phyloP scores from a whole-genome alignment of 1,284 basidiomycete genomes.

The Papiliotrema flavescens region DNA sequence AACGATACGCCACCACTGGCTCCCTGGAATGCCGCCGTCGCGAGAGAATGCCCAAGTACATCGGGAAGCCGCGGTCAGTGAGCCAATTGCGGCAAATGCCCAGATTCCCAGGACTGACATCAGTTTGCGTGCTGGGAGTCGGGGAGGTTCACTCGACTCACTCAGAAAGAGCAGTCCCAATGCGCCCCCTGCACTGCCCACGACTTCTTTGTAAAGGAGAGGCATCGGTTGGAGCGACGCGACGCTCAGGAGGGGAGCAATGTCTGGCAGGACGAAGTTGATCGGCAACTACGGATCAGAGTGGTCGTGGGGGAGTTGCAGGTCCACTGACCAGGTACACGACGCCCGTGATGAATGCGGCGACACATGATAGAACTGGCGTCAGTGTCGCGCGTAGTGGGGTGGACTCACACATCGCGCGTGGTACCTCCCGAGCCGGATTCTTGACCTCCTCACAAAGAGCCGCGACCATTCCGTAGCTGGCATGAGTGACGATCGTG shows the following conservation, averaged over 20 bases:
- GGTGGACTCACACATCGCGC: slow-evolving; percentile 41
- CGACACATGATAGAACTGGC: slow-evolving; percentile 47
- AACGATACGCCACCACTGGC: slow-evolving; percentile 45
- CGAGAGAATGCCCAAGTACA: slow-evolving; percentile 52
- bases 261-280: slow-evolving; percentile 50
- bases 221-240: slow-evolving; percentile 52
- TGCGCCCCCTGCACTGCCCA: slow-evolving; percentile 48
- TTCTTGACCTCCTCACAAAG: slow-evolving; percentile 50
- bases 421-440: slow-evolving; percentile 44
- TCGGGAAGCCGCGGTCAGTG: slow-evolving; percentile 50
- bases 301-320: not conserved
- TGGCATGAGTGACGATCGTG: slow-evolving; percentile 14
- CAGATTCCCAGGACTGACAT: slow-evolving; percentile 49
- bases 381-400: slow-evolving; percentile 24
- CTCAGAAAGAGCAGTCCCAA: slow-evolving; percentile 51
- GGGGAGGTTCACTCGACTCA: slow-evolving; percentile 13
- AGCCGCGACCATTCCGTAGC: slow-evolving; percentile 49
- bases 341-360: slow-evolving; percentile 51
- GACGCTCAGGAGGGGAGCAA: slow-evolving; percentile 44
- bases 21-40: slow-evolving; percentile 51
- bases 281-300: slow-evolving; percentile 46
- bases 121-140: not conserved
- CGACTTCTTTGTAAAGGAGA: slow-evolving; percentile 50
- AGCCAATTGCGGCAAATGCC: slow-evolving; percentile 51
- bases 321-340: slow-evolving; percentile 38